Evolutionary conservation across 768 basidiomycete species (phyloP).

Genomic region (Rhodotorula kratochvilovae): DNA sequence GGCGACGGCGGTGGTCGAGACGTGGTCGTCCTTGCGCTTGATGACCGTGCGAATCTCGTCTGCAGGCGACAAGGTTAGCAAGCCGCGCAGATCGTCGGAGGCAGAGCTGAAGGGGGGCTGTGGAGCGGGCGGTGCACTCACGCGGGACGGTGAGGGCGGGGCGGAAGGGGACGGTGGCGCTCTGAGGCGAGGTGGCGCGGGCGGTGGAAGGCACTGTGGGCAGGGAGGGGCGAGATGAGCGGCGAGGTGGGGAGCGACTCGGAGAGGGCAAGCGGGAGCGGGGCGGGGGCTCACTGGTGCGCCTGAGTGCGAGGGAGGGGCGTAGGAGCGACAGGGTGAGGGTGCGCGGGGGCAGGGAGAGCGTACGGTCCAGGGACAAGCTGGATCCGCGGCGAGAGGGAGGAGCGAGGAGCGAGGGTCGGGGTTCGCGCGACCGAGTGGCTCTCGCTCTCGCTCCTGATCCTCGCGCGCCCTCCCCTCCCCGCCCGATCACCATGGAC

Average conservation of each 20-base stretch:
- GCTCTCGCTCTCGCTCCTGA: no score
- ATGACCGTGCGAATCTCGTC: slow-evolving; percentile 33
- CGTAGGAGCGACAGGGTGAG: slow-evolving; percentile 13
- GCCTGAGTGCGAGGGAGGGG: background rate
- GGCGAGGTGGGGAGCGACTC: background rate
- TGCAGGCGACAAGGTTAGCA: background rate
- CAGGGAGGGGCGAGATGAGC: background rate
- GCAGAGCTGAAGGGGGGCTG: no score
- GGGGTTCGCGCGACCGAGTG: no score
- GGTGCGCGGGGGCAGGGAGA: background rate
- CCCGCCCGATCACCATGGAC: background rate
- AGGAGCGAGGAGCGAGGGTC: no score
- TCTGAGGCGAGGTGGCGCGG: background rate
- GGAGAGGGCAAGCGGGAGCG: no score
- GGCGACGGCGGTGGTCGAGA: slow-evolving; percentile 30
- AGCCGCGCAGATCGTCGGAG: no score
- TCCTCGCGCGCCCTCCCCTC: background rate
- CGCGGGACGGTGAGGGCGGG: slow-evolving; percentile 22
- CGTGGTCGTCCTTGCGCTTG: slow-evolving; percentile 28
- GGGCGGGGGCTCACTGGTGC: slow-evolving; percentile 12
- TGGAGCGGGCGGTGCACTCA: background rate
- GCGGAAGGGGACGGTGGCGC: slow-evolving; percentile 22
- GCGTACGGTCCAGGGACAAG: background rate
- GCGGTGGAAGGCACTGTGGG: slow-evolving; percentile 15
- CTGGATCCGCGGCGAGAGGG: no score